Conservation (phyloP, 2,329 filamentous ascomycete species). For the Leptodontidium sp. region DNA sequence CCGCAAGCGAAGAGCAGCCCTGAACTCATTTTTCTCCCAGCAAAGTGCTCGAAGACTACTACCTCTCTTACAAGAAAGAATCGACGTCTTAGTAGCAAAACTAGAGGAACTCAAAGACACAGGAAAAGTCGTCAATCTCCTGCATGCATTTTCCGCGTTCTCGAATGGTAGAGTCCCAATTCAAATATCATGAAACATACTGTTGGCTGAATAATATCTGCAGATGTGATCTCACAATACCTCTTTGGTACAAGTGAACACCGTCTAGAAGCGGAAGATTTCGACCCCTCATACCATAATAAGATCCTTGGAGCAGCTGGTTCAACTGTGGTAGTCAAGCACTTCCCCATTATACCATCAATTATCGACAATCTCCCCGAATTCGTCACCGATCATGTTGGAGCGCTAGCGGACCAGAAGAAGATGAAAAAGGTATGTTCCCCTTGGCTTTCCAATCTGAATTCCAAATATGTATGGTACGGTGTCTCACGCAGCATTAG, state of each 20-base stretch:
- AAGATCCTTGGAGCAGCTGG: slow-evolving; percentile 4
- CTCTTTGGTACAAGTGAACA: slow-evolving; percentile 35
- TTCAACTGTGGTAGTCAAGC: slow-evolving; percentile 1
- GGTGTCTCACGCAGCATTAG: not conserved
- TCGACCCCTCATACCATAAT: slow-evolving; percentile 31
- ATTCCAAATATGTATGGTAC: too few relatives aligned
- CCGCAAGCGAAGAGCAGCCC: slow-evolving; percentile 34
- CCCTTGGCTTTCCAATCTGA: not conserved
- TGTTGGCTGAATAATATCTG: not conserved
- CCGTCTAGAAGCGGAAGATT: slow-evolving; percentile 29
- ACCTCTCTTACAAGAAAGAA: slow-evolving; percentile 33
- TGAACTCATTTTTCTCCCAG: slow-evolving; percentile 39
- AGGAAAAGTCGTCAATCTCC: slow-evolving; percentile 23
- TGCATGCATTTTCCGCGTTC: slow-evolving; percentile 31
- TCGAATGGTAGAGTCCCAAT: slow-evolving; percentile 27
- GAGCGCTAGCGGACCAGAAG: slow-evolving; percentile 20
- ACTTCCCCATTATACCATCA: slow-evolving; percentile 21
- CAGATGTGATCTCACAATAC: slow-evolving; percentile 43
- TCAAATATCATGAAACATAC: not conserved
- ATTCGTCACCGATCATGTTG: slow-evolving; percentile 1
- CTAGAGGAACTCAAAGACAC: slow-evolving; percentile 24
- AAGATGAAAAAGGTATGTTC: slow-evolving; percentile 16
- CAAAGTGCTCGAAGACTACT: slow-evolving; percentile 29
- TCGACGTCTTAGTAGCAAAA: slow-evolving; percentile 24
- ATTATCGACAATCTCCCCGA: slow-evolving; percentile 12